These are phyloP conservation scores for Scheffersomyces titani DNA, from an alignment of 1,139 yeast genomes.

Conservation along the genomic window DNA sequence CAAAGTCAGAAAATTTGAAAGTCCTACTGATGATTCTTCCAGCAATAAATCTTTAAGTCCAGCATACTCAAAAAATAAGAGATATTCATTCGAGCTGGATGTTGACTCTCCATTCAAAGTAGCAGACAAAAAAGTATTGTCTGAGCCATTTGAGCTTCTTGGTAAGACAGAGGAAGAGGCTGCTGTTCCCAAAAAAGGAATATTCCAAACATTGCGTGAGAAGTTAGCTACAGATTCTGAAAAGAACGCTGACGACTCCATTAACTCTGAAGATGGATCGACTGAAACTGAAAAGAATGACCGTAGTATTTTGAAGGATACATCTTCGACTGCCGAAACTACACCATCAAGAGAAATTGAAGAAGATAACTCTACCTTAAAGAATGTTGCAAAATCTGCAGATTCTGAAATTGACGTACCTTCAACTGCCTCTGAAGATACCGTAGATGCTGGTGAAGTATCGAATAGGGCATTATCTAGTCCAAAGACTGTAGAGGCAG, in stretches of 20 bases:
- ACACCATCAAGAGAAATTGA: conserved; percentile 29
- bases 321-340: conserved; percentile 31
- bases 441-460: conserved; percentile 14
- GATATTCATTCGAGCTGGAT: not conserved
- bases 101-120: not conserved
- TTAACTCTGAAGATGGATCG: conserved; percentile 12
- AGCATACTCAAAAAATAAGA: not conserved
- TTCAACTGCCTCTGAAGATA: conserved; percentile 22
- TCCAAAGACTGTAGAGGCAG: conserved; percentile 3
- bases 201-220: conserved; percentile 38
- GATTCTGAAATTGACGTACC: conserved; percentile 11
- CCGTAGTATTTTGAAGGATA: conserved; percentile 15
- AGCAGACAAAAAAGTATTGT: not conserved
- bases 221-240: conserved; percentile 22
- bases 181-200: conserved; percentile 24
- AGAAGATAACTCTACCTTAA: conserved; percentile 10
- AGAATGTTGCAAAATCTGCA: not conserved
- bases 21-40: conserved; percentile 16
- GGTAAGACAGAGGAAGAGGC: conserved; percentile 2
- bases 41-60: not conserved
- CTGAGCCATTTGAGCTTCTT: not conserved
- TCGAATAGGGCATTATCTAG: not conserved
- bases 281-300: conserved; percentile 23
- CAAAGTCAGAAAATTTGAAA: conserved; percentile 42
- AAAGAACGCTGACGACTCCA: conserved; percentile 9